Evolutionary conservation across 805 yeast genomes (phyloP).

Genomic region (Wickerhamiella azyma): DNA sequence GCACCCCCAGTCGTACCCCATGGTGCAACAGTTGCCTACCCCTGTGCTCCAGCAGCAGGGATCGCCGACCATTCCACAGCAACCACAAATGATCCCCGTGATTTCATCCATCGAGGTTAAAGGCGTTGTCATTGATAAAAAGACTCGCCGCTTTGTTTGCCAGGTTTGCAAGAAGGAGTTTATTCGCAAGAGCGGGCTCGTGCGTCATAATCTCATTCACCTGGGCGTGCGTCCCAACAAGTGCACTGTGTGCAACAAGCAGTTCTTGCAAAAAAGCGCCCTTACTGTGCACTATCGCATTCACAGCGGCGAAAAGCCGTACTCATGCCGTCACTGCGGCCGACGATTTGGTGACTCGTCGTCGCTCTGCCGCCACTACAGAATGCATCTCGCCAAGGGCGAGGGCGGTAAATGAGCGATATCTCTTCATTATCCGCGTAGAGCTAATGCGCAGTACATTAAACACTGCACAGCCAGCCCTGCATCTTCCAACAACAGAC

Average conservation of each 20-base stretch:
- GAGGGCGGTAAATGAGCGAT: not conserved
- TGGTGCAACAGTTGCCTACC: not conserved
- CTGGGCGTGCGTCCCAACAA: slow-evolving; percentile 28
- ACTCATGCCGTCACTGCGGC: slow-evolving; percentile 34
- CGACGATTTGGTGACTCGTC: slow-evolving; percentile 27
- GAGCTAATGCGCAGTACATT: not conserved
- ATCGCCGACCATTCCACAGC: not conserved
- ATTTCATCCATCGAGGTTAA: slow-evolving; percentile 6
- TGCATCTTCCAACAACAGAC: too few relatives aligned
- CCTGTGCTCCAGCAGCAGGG: not conserved
- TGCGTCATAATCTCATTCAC: slow-evolving; percentile 65
- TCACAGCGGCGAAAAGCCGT: slow-evolving; percentile 75
- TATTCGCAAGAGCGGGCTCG: slow-evolving; percentile 67
- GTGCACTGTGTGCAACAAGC: slow-evolving; percentile 49
- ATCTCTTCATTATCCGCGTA: too few relatives aligned
- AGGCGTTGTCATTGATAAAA: slow-evolving; percentile 6
- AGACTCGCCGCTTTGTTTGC: slow-evolving; percentile 23
- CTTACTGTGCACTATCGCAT: slow-evolving; percentile 65
- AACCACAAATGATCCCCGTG: slow-evolving; percentile 7
- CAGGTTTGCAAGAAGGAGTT: slow-evolving; percentile 48
- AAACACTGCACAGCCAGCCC: not conserved
- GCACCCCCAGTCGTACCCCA: not conserved
- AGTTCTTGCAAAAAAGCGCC: slow-evolving; percentile 72
- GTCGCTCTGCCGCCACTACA: slow-evolving; percentile 60
- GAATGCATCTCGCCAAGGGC: slow-evolving; percentile 69